Percentiles rank a stretch among this genome's conserved stretches.
phyloP scores from a whole-genome alignment of 108 stramenopile species.

The Cyclotella baltica region DNA sequence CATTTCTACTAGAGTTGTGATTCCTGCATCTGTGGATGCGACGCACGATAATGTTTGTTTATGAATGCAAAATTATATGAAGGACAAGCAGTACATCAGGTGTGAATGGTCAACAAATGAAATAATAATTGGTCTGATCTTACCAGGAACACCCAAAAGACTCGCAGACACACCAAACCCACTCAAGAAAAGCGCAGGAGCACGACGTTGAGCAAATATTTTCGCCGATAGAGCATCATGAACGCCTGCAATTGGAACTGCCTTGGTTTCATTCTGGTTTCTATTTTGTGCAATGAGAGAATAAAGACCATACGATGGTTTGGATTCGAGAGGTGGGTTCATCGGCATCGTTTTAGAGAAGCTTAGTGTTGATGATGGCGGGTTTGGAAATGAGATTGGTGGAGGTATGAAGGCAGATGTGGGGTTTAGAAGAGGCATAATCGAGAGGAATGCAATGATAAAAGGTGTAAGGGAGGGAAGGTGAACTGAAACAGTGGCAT shows the following conservation, averaged over 20 bases:
- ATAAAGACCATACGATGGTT: conserved; percentile 18
- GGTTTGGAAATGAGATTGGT: neutral
- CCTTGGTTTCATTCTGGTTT: neutral
- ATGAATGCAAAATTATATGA: neutral
- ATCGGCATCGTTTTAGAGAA: conserved; percentile 16
- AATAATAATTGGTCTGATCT: neutral
- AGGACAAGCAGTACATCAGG: neutral
- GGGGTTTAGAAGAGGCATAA: too few species aligned
- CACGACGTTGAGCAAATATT: conserved; percentile 54
- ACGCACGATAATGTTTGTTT: neutral
- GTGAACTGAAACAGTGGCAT: too few species aligned
- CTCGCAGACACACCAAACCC: conserved; percentile 67
- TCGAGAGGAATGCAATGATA: too few species aligned
- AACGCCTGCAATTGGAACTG: conserved; percentile 52
- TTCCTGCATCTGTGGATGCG: conserved; percentile 39
- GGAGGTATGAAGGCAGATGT: neutral
- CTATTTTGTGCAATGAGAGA: conserved; percentile 24
- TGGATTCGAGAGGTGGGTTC: conserved; percentile 11
- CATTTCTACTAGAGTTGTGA: conserved; percentile 58
- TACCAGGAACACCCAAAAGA: conserved; percentile 55
- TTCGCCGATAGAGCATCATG: conserved; percentile 71
- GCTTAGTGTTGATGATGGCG: neutral
- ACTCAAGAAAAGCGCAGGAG: conserved; percentile 54
- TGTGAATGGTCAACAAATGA: neutral
- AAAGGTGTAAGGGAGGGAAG: too few species aligned